Evolutionary conservation across 441 rosid genomes (phyloP).

Genomic region (Populus hybrid): DNA sequence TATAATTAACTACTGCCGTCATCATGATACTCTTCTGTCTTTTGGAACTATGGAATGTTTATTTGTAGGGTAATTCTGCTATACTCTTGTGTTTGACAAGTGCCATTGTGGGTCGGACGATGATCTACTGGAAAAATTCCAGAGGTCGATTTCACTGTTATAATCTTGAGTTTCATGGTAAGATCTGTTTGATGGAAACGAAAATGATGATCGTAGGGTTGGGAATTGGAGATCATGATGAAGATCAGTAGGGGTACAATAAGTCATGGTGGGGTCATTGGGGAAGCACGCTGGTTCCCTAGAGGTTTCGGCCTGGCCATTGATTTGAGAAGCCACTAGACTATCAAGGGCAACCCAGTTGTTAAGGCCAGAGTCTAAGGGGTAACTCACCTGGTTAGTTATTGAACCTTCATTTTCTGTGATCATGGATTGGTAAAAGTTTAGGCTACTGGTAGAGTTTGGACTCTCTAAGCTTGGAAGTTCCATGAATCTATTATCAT

Average conservation of each 20-base stretch:
- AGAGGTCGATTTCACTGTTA: conserved; percentile 48
- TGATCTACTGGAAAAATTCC: conserved; percentile 35
- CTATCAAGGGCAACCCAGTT: conserved; percentile 75
- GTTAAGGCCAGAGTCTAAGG: conserved; percentile 30
- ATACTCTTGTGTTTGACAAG: conserved; percentile 51
- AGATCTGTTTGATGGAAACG: conserved; percentile 26
- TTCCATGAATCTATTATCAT: conserved; percentile 45
- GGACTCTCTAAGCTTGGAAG: conserved; percentile 69
- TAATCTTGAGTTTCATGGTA: conserved; percentile 40
- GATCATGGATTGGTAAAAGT: conserved; percentile 16
- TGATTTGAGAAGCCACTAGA: conserved; percentile 82
- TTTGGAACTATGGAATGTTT: conserved; percentile 38
- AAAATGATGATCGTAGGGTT: conserved; percentile 28
- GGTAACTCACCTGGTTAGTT: not conserved
- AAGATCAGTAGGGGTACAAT: conserved; percentile 22
- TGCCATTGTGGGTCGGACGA: conserved; percentile 54
- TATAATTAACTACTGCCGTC: conserved; percentile 16
- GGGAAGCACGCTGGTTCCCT: conserved; percentile 31
- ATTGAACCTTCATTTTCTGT: conserved; percentile 8
- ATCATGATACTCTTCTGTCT: conserved; percentile 49
- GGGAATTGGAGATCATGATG: conserved; percentile 31
- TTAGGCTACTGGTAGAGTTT: conserved; percentile 21
- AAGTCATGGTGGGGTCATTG: conserved; percentile 29
- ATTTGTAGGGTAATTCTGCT: conserved; percentile 28
- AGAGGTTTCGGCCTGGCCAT: conserved; percentile 52